Evolutionary conservation across 768 basidiomycete genomes (phyloP).

Genomic region (Lentinula lateritia): DNA sequence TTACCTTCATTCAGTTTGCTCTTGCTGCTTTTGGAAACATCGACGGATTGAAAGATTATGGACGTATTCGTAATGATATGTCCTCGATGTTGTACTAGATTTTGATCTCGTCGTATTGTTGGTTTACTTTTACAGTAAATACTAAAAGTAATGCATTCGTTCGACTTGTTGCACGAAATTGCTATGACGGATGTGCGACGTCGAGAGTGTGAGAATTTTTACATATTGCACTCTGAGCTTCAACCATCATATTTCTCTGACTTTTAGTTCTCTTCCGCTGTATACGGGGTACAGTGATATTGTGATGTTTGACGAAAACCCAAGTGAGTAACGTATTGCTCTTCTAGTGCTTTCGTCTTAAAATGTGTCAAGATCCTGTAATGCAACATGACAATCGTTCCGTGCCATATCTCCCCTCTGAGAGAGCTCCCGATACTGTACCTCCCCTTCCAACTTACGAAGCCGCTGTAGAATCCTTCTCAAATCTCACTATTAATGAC

Average conservation of each 20-base stretch:
- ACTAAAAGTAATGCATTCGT: too few species aligned
- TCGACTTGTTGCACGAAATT: not conserved
- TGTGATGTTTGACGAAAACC: not conserved
- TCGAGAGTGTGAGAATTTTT: not conserved
- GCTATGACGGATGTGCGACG: not conserved
- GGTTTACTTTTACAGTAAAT: not conserved
- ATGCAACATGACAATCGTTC: conserved; percentile 45
- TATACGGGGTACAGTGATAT: not conserved
- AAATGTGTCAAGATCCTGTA: conserved; percentile 10
- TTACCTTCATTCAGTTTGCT: conserved; percentile 49
- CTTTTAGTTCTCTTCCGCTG: not conserved
- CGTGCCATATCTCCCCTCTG: conserved; percentile 38
- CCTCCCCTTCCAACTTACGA: conserved; percentile 33
- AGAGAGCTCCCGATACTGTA: conserved; percentile 21
- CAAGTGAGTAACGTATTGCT: not conserved
- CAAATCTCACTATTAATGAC: conserved; percentile 47
- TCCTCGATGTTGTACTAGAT: conserved; percentile 72
- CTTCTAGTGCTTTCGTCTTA: too few species aligned
- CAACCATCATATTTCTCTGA: not conserved
- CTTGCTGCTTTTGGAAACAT: conserved; percentile 85
- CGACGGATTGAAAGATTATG: conserved; percentile 94
- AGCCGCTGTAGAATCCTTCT: conserved; percentile 47
- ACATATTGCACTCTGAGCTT: not conserved
- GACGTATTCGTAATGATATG: conserved; percentile 80
- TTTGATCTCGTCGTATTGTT: not conserved